These are phyloP conservation scores for Aphanomyces stellatus DNA, from an alignment of 352 stramenopile genomes.

Conservation along the genomic window DNA sequence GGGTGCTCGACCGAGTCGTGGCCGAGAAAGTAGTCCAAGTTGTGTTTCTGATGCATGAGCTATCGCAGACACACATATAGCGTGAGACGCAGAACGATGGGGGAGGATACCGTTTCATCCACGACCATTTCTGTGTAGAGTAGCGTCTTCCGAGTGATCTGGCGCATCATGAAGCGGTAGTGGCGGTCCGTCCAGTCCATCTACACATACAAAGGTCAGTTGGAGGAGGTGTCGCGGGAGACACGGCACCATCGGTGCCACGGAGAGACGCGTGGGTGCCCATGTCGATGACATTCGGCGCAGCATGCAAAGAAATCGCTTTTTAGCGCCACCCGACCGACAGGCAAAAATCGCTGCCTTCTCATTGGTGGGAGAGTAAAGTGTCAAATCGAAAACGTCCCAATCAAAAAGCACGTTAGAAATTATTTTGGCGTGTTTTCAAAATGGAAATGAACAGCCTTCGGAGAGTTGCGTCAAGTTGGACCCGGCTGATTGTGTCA, in stretches of 20 bases:
- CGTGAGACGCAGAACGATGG: neutral
- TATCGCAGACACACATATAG: slow-evolving; percentile 21
- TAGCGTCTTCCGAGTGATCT: slow-evolving; percentile 89
- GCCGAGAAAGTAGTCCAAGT: slow-evolving; percentile 84
- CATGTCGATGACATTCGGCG: neutral
- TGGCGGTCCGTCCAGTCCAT: slow-evolving; percentile 98
- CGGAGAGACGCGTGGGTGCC: slow-evolving; percentile 37
- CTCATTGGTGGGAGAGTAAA: too few relatives aligned
- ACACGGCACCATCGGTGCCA: slow-evolving; percentile 57
- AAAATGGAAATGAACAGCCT: too few relatives aligned
- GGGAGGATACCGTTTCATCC: slow-evolving; percentile 84
- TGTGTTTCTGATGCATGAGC: slow-evolving; percentile 76
- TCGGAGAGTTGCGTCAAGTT: too few relatives aligned
- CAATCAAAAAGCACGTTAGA: too few relatives aligned
- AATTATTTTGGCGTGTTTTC: too few relatives aligned
- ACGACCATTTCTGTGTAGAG: slow-evolving; percentile 99
- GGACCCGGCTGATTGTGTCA: too few relatives aligned
- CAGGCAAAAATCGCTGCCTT: too few relatives aligned
- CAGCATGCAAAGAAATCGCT: neutral
- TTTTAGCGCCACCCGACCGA: neutral
- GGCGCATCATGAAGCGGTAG: slow-evolving; percentile 90
- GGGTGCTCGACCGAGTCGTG: slow-evolving; percentile 79
- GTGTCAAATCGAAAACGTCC: too few relatives aligned
- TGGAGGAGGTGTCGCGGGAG: slow-evolving; percentile 27
- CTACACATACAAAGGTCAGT: slow-evolving; percentile 28